Evolutionary conservation across 1,139 yeast species (phyloP), one percentile per base, ranked within the genome.

Genomic region (Lodderomyces parapsilosis): DNA sequence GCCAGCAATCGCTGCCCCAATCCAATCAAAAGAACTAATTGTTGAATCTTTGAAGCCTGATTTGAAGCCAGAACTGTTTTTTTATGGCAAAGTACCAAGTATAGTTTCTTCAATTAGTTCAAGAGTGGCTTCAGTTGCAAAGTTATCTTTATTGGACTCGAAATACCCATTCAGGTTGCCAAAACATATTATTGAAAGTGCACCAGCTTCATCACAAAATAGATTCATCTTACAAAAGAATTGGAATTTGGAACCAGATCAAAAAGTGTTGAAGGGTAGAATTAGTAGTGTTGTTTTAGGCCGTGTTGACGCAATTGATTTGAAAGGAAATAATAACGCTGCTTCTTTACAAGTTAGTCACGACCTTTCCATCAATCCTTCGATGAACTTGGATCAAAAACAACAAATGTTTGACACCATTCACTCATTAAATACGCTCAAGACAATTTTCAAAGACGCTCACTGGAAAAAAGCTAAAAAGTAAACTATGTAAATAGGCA

Each of bases 121-220:
- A n/a, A 62, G 77, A 52, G 63, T 71, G 4, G 73, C 77, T 1
- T 64, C 74, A 36, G 65, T 73, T 39, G 58, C 75, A 43, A 73
- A 73, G 52, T 65, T 67, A 39, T 57, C 64, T 24, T 64, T 73
- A 49, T 50, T 66, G 42, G 59, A 62, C 41, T 71, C 77, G 23
- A 68, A 70, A 40, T 73, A 71, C 53, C 78, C 78, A 10, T 73
- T 60, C 58, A 54, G 58, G 49, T 58, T 72, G 46, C 77, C 78
- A n/a, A 62, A 55, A 49, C 46, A 58, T 9, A 55, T 73, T 27
- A 60, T 73, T 36, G 67, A 65, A 23, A 44, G 48, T 36, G 63
- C 65, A 18, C 60, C 60, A 17, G 42, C 49, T 15, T 53, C 57
- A 13, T 41, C 51, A 18, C 34, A 38, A 20, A 23, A 31, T 10